Base-by-base conservation (phyloP, 495 filamentous ascomycete genomes). In the Neurospora sp. region DNA sequence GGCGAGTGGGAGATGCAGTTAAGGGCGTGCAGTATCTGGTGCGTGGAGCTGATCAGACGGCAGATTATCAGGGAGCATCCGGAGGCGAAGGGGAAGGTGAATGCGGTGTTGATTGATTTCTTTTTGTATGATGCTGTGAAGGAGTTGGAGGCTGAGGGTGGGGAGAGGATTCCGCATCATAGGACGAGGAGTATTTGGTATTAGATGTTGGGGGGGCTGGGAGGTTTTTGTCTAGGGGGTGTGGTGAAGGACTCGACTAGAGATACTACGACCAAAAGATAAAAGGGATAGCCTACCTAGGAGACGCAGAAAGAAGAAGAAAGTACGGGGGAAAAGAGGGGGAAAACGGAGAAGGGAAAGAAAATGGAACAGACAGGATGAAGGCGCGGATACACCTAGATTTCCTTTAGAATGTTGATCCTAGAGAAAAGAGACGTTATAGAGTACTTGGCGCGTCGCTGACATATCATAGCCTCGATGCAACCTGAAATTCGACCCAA, bases 151-250 rank as follows among this genome's bases (percentile, higher is more conserved):
- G 78, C 75, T 8, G 83, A 86, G 17, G 83, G 86, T 35, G 81
- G 77, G 48, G 89, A 91, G 74, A 84, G 80, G 44, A 90, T 96
- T 65, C 93, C 93, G n/a, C 94, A 97, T 81, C 95, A 98, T 81
- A 86, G 94, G 74, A 97, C 94, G 37, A 88, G 95, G 76, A 96
- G 94, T 76, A 97, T 98, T 74, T 98, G 95, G 95, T 98, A 98
- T 83, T 98, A 73, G 79, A 44, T 16, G 12, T 37, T 20, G 35
- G 42, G 7, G 7, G 17, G 42, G 8, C 1, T 44, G 8, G 1
- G 17, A 1, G 14, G 40, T 0, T 41, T 41, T 41, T 16, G 40
- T 41, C 4, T 4, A 14, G 40, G 40, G 40, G 40, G 4, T 16
- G 4, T 41, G 14, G 17, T 4, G 31, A 20, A 14, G 14, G 3